Evolutionary conservation across 2,329 filamentous ascomycete species (phyloP), one percentile per base, ranked within the genome.

Genomic region (Fusarium heterosporum): DNA sequence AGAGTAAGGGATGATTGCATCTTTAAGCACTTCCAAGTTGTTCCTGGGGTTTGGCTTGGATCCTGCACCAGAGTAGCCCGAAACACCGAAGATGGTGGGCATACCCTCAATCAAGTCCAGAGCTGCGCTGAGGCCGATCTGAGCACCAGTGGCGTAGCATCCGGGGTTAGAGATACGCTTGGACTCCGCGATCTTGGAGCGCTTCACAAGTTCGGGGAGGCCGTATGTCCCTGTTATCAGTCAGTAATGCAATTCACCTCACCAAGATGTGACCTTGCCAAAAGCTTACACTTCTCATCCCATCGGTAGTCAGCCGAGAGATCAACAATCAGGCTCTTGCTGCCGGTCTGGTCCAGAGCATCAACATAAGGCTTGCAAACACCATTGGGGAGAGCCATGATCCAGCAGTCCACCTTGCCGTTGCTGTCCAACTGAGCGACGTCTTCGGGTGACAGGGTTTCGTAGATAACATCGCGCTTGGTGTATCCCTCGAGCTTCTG

Each of bases 361-460:
- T 98, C 93, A 11, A 98, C 91, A 71, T 91, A 99, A 1, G 96
- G 94, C 81, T 93, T 92, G 87, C 93, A 97, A 48, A 97, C 93
- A 63, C 93, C 92, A 75, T 98, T 99, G 42, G 95, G 96, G 29
- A 98, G 88, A 34, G 96, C 96, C 92, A 98, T 96, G 42, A 98
- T 92, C 94, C 94, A 98, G 81, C 92, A 96, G 81, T 98, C 95
- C 48, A 98, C 89, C 73, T 94, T 88, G 50, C 92, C 91, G 30
- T 90, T 88, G 76, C 91, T 89, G 65, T 96, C 92, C 87, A 98
- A 32, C 58, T 89, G 86, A 66, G 89, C 88, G 13, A 97, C 90
- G 70, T 98, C 95, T 69, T 98, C 95, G 8, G 93, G 87, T 55
- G 87, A 89, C 42, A 98, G 84, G 77, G 93, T 97, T 79, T 97